phyloP scores from a whole-genome alignment of 305 asterid species.

The Fraxinus nigra region DNA sequence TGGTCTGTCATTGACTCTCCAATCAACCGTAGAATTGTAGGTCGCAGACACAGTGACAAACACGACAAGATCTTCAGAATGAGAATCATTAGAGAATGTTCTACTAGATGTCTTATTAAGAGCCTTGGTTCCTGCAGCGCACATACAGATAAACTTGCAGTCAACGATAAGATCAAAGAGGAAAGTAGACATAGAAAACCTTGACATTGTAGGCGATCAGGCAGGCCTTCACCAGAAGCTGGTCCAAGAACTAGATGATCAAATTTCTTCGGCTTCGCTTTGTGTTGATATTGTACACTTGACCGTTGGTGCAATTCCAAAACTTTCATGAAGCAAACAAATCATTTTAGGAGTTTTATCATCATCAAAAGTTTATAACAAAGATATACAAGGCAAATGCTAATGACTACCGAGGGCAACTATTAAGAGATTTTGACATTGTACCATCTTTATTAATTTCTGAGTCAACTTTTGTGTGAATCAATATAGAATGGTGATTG shows the following conservation, averaged over 20 bases:
- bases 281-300: conserved; percentile 30
- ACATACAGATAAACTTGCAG: not conserved
- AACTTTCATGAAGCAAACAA: conserved; percentile 40
- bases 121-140: conserved; percentile 60
- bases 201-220: conserved; percentile 72
- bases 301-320: conserved; percentile 46
- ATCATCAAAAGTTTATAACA: not conserved
- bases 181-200: conserved; percentile 35
- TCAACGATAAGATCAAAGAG: not conserved
- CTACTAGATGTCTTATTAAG: conserved; percentile 54
- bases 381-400: not conserved
- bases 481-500: not conserved
- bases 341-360: not conserved
- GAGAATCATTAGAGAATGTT: conserved; percentile 16
- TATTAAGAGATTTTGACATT: no score
- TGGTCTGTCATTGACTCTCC: conserved; percentile 27
- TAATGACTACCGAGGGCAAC: not conserved
- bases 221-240: conserved; percentile 68
- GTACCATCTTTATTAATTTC: not conserved
- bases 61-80: conserved; percentile 38
- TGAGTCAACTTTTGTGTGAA: not conserved
- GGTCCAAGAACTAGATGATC: conserved; percentile 76
- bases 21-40: conserved; percentile 51
- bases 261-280: conserved; percentile 43
- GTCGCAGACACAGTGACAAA: conserved; percentile 75